Percentiles rank a stretch among this genome's conserved stretches.
Evolutionary conservation across 176 grass and related monocot genomes (phyloP).

Genomic region (Typha latifolia): DNA sequence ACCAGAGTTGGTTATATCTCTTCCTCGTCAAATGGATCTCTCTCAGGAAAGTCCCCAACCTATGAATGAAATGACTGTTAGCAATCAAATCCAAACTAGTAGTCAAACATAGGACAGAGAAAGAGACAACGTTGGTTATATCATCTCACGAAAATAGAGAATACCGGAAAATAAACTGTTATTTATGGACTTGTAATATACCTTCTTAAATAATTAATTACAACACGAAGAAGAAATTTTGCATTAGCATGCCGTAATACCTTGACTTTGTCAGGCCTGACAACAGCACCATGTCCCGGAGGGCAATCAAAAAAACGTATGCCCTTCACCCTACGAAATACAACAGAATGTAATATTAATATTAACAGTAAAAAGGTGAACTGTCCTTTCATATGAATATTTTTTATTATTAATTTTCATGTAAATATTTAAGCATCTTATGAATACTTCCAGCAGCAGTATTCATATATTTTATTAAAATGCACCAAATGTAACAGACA

Average conservation of each 20-base stretch:
- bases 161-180: no score
- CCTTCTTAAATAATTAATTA: neutral
- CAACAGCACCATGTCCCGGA: constrained; percentile 76
- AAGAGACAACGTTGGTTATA: no score
- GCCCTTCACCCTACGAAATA: constrained; percentile 73
- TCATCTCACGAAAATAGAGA: no score
- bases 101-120: no score
- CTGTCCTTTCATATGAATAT: neutral
- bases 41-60: constrained; percentile 79
- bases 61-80: constrained; percentile 10
- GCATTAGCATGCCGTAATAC: constrained; percentile 19
- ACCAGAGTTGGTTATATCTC: constrained; percentile 45
- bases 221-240: neutral
- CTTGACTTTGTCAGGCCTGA: constrained; percentile 96
- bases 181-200: no score
- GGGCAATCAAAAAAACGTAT: constrained; percentile 64
- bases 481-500: no score
- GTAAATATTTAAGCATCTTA: neutral
- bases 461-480: no score
- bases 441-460: neutral
- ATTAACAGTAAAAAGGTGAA: neutral
- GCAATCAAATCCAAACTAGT: neutral
- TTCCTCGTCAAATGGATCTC: constrained; percentile 85
- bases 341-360: constrained; percentile 3
- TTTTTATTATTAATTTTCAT: no score